Base-by-base conservation (phyloP, 108 stramenopile species). In the Aurantiochytrium sp. region DNA sequence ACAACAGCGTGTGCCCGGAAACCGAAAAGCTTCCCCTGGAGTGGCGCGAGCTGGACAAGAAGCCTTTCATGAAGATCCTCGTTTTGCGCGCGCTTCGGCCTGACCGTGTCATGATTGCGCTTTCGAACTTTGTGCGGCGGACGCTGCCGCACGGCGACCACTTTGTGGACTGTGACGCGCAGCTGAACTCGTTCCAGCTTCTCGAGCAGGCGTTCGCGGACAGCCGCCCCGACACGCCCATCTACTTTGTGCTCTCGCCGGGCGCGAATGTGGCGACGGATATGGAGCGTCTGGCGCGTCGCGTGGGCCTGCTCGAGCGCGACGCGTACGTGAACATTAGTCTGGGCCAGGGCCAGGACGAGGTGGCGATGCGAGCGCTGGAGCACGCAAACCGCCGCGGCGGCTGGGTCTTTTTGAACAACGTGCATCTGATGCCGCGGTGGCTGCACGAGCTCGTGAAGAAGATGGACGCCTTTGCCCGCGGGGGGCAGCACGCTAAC, bases 311-410 rank as follows among this genome's bases (percentile, higher is more conserved):
- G 88, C 19, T 68, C 22, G 10, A 55, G 32, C 88, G 88, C 24
- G 37, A 37, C 17, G 88, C 59, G 21, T 92, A 92, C 86, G 52
- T 81, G 41, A 93, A 93, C 73, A 93, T 93, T 31, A 90, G 87
- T 41, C 92, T 94, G 88, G 94, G 94, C 32, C 94, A 94, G 69
- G 94, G 94, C 54, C 93, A 94, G 68, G 94, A 94, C 87, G 31
- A 36, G 6, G 86, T 89, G 31, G 93, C 93, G 55, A 89, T 88
- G 32, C 55, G 87, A 32, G 85, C 91, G 15, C 68, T 95, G 12
- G 86, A 87, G 21, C 59, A 55, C 39, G 88, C 90, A 86, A 90
- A 54, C 4, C 37, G 81, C 21, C 31, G 59, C 32, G 94, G 94
- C 52, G 90, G 92, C 68, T 94, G 93, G 92, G 85, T 93, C 32